Conservation (phyloP, 2,329 filamentous ascomycete genomes). For the Xylariaceae sp. region DNA sequence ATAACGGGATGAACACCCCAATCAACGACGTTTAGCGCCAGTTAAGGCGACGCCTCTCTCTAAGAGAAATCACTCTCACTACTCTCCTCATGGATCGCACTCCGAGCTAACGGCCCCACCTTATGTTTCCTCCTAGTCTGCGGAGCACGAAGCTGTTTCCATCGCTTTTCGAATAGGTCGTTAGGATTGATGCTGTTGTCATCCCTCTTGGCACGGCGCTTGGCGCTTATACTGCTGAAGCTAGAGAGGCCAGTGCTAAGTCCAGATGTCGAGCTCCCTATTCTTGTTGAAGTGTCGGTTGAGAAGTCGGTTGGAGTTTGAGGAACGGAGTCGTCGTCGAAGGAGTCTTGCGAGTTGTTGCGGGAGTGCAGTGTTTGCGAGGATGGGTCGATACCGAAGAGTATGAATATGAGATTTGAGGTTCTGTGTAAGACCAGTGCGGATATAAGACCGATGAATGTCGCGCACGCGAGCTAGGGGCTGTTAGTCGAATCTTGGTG, state of each 20-base stretch:
- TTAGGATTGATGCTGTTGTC: not conserved
- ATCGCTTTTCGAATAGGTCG: slow-evolving; percentile 26
- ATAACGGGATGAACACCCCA: too few relatives aligned
- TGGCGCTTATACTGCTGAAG: too few relatives aligned
- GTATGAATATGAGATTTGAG: slow-evolving; percentile 28
- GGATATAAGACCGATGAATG: slow-evolving; percentile 29
- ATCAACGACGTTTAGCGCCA: too few relatives aligned
- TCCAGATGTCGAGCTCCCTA: not conserved
- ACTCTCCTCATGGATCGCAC: slow-evolving; percentile 67
- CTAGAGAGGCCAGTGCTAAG: not conserved
- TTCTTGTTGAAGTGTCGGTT: slow-evolving; percentile 8
- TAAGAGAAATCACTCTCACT: slow-evolving; percentile 50
- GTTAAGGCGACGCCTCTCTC: not conserved
- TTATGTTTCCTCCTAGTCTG: slow-evolving; percentile 34
- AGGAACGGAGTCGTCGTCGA: not conserved
- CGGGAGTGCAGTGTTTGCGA: slow-evolving; percentile 5
- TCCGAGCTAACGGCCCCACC: too few relatives aligned
- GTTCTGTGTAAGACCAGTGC: slow-evolving; percentile 28
- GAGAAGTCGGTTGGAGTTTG: not conserved
- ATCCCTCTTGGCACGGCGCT: not conserved
- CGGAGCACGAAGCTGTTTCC: slow-evolving; percentile 24
- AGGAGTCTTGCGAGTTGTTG: not conserved
- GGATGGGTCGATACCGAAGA: slow-evolving; percentile 25
- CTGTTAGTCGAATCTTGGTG: slow-evolving; percentile 8
- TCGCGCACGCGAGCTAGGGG: slow-evolving; percentile 29